Percentiles rank a stretch among this genome's conserved stretches.
phyloP scores from a whole-genome alignment of 768 basidiomycete genomes.

The Macrolepiota albuminosa region DNA sequence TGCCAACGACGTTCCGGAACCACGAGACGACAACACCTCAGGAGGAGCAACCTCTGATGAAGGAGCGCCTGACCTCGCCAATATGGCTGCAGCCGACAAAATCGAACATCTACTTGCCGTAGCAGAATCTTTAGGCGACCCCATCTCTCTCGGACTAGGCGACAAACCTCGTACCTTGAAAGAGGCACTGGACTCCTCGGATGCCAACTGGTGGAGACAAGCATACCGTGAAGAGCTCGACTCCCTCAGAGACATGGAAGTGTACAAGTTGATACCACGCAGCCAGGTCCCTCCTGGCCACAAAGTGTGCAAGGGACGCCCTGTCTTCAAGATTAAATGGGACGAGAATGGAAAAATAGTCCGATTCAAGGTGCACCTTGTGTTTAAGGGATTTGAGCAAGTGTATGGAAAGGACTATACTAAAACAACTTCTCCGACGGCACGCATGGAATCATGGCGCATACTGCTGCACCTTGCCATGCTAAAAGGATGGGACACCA shows the following conservation, averaged over 20 bases:
- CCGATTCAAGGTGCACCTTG: background rate
- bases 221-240: background rate
- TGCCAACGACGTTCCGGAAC: too few species aligned
- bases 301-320: background rate
- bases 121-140: background rate
- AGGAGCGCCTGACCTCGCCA: background rate
- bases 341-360: background rate
- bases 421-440: too few species aligned
- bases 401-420: too few species aligned
- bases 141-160: background rate
- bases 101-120: background rate
- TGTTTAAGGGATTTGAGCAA: background rate
- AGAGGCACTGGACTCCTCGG: background rate
- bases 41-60: too few species aligned
- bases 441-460: too few species aligned
- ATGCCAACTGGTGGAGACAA: background rate
- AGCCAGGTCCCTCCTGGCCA: background rate
- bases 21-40: too few species aligned
- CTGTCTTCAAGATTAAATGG: background rate
- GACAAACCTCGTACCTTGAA: background rate
- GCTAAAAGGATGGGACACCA: too few species aligned
- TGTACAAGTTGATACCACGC: background rate
- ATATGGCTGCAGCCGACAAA: background rate
- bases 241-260: background rate
- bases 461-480: too few species aligned